Evolutionary conservation across 495 filamentous ascomycete genomes (phyloP).

Genomic region (Aspergillus diversus): DNA sequence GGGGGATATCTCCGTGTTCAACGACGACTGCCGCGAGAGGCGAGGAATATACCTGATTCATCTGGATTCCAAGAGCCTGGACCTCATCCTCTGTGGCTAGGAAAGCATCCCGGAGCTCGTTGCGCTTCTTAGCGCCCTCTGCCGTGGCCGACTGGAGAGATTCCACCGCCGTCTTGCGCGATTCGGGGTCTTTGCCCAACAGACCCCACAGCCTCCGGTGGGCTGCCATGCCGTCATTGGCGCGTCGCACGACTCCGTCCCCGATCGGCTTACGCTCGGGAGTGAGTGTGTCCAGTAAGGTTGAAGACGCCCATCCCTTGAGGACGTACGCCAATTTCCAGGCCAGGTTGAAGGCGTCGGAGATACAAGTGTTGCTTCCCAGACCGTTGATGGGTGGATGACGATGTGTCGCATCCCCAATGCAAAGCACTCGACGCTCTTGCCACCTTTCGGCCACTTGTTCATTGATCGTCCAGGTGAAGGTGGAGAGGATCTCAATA

Average conservation of each 20-base stretch:
- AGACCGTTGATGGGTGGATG: slow-evolving; percentile 54
- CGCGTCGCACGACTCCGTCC: slow-evolving; percentile 25
- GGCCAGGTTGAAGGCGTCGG: slow-evolving; percentile 57
- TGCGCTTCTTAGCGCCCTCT: background rate
- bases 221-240: slow-evolving; percentile 47
- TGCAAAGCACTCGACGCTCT: slow-evolving; percentile 36
- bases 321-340: slow-evolving; percentile 57
- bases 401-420: slow-evolving; percentile 57
- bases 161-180: slow-evolving; percentile 20
- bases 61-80: background rate
- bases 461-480: background rate
- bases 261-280: slow-evolving; percentile 52
- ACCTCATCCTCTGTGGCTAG: background rate
- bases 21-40: too few relatives aligned
- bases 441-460: background rate
- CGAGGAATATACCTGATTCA: background rate
- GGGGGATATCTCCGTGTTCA: too few relatives aligned
- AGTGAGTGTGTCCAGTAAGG: slow-evolving; percentile 45
- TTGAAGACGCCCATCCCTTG: slow-evolving; percentile 37
- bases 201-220: slow-evolving; percentile 46
- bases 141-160: background rate
- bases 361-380: slow-evolving; percentile 54
- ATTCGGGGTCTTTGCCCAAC: slow-evolving; percentile 28
- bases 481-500: background rate
- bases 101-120: background rate